phyloP scores from a whole-genome alignment of 352 stramenopile species.

The Globisporangium cystogenes region DNA sequence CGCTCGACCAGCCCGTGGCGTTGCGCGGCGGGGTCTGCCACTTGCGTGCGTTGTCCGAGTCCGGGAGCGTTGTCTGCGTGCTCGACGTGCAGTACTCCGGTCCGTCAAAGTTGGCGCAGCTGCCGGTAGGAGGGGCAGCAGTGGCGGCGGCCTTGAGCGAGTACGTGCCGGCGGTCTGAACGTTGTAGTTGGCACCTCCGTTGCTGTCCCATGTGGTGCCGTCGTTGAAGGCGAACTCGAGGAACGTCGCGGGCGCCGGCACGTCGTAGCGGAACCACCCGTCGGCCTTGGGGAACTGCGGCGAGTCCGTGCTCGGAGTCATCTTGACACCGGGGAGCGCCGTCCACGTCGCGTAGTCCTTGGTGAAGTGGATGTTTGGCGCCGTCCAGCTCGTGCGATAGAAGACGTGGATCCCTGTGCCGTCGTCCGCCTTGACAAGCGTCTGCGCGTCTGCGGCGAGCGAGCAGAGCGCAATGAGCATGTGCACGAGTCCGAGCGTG shows the following conservation, averaged over 20 bases:
- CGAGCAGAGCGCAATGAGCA: no score
- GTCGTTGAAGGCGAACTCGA: slow-evolving; percentile 42
- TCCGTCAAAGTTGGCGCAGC: slow-evolving; percentile 31
- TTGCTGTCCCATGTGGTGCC: slow-evolving; percentile 42
- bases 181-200: slow-evolving; percentile 35
- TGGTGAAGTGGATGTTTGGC: slow-evolving; percentile 34
- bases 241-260: slow-evolving; percentile 7
- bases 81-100: slow-evolving; percentile 20
- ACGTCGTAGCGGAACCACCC: slow-evolving; percentile 39
- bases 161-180: no score
- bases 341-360: slow-evolving; percentile 29
- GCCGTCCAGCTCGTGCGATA: slow-evolving; percentile 20
- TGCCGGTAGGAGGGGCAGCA: slow-evolving; percentile 15
- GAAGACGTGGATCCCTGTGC: slow-evolving; percentile 28
- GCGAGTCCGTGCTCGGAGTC: slow-evolving; percentile 22
- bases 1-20: slow-evolving; percentile 14
- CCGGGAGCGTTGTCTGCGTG: slow-evolving; percentile 12
- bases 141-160: slow-evolving; percentile 10
- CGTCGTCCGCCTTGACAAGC: slow-evolving; percentile 24
- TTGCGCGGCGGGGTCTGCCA: slow-evolving; percentile 52
- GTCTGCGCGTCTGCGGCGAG: slow-evolving; percentile 21
- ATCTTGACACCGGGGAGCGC: slow-evolving; percentile 26
- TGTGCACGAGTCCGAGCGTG: no score
- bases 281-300: slow-evolving; percentile 16
- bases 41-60: slow-evolving; percentile 23